phyloP scores from a whole-genome alignment of 108 stramenopile genomes.

The Cyclostephanos invisitatus region DNA sequence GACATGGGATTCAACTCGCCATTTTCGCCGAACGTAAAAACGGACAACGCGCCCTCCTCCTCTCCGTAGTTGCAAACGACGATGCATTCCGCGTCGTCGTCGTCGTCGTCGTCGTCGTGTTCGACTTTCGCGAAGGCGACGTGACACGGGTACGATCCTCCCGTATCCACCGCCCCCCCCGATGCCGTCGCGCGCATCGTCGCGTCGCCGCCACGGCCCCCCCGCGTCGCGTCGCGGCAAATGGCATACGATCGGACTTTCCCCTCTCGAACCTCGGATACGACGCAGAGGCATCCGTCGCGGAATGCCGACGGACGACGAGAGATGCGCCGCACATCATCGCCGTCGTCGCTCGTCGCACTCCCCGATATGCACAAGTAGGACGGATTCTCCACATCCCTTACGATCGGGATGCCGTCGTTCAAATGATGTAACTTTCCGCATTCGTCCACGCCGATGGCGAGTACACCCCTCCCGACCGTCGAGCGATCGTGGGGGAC shows the following conservation, averaged over 20 bases:
- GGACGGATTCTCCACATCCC: slow-evolving; percentile 36
- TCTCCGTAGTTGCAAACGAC: slow-evolving; percentile 47
- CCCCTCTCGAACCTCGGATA: slow-evolving; percentile 41
- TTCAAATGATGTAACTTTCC: slow-evolving; percentile 32
- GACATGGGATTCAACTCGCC: not conserved
- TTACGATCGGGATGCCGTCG: slow-evolving; percentile 31
- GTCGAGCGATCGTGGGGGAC: slow-evolving; percentile 42
- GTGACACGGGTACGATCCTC: slow-evolving; percentile 45
- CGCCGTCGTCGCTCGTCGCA: not conserved
- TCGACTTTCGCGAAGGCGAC: slow-evolving; percentile 9
- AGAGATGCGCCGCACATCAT: not conserved
- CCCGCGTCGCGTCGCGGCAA: not conserved
- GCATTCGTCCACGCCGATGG: slow-evolving; percentile 20
- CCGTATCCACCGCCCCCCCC: slow-evolving; percentile 19
- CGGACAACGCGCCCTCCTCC: slow-evolving; percentile 30
- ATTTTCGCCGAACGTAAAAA: slow-evolving; percentile 12
- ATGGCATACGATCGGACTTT: slow-evolving; percentile 28
- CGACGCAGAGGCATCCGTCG: slow-evolving; percentile 25
- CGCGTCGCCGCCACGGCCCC: not conserved
- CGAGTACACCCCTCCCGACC: slow-evolving; percentile 37
- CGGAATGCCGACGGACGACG: not conserved
- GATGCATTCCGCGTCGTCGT: slow-evolving; percentile 10
- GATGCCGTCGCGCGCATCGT: slow-evolving; percentile 11
- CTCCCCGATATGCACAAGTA: slow-evolving; percentile 33
- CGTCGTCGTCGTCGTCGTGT: too few relatives aligned